Evolutionary conservation across 108 stramenopile species (phyloP).

Genomic region (Cyclotella baltica): DNA sequence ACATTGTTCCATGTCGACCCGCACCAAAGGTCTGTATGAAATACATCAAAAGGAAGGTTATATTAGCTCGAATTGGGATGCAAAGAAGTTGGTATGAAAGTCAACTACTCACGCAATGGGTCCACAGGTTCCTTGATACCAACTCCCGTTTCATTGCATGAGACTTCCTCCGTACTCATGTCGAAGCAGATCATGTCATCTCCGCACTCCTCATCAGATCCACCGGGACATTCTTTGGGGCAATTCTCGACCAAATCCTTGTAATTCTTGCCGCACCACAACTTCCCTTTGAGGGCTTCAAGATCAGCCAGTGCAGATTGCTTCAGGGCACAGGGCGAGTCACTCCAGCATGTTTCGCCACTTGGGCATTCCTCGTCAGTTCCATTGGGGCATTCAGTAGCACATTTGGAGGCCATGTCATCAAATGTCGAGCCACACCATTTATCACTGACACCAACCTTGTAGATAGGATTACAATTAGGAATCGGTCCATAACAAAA

Average conservation of each 20-base stretch:
- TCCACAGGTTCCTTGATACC: slow-evolving; percentile 42
- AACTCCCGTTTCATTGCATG: slow-evolving; percentile 30
- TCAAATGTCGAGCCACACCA: slow-evolving; percentile 32
- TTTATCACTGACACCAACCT: slow-evolving; percentile 25
- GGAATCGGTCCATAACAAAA: slow-evolving; percentile 18
- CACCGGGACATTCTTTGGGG: slow-evolving; percentile 48
- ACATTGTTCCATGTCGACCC: slow-evolving; percentile 42
- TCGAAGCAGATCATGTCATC: slow-evolving; percentile 48
- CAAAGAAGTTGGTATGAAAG: no score
- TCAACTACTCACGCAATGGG: no score
- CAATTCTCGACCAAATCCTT: slow-evolving; percentile 51
- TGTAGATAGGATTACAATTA: slow-evolving; percentile 5
- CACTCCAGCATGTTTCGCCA: slow-evolving; percentile 23
- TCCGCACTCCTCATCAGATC: slow-evolving; percentile 45
- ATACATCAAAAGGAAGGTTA: background rate
- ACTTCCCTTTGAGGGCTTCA: slow-evolving; percentile 14
- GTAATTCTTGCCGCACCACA: slow-evolving; percentile 50
- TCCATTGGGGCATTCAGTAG: slow-evolving; percentile 22
- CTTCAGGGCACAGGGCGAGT: slow-evolving; percentile 23
- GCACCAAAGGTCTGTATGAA: slow-evolving; percentile 39
- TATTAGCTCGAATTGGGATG: no score
- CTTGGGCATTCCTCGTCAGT: slow-evolving; percentile 24
- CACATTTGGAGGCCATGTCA: slow-evolving; percentile 28
- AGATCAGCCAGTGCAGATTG: background rate
- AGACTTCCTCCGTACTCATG: slow-evolving; percentile 24